phyloP scores from a whole-genome alignment of 148 eudicot species.

The Persicaria maculosa region DNA sequence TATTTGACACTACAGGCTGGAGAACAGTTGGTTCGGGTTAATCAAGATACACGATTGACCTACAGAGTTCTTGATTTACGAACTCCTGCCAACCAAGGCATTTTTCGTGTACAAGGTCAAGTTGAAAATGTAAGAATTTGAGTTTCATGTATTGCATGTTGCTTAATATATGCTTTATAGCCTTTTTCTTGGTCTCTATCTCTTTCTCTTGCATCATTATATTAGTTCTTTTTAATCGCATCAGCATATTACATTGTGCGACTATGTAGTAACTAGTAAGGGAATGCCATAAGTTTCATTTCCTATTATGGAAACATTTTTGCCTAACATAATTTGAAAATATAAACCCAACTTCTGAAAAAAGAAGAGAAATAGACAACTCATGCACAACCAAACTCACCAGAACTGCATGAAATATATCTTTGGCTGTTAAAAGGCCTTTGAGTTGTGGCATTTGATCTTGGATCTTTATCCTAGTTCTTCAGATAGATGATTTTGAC shows the following conservation, averaged over 20 bases:
- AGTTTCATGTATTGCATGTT: not conserved
- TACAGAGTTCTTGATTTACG: conserved; percentile 71
- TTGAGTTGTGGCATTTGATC: too few relatives aligned
- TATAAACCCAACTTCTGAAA: too few relatives aligned
- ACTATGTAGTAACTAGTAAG: not conserved
- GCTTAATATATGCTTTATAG: not conserved
- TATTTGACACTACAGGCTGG: conserved; percentile 49
- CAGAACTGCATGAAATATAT: too few relatives aligned
- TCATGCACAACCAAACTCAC: too few relatives aligned
- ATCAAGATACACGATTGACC: conserved; percentile 85
- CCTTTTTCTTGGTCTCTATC: not conserved
- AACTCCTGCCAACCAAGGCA: conserved; percentile 79
- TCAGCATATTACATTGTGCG: not conserved
- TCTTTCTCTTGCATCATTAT: not conserved
- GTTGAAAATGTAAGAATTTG: conserved; percentile 49
- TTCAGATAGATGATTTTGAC: too few relatives aligned
- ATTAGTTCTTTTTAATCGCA: not conserved
- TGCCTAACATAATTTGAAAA: not conserved
- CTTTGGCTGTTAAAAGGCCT: too few relatives aligned
- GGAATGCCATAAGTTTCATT: not conserved
- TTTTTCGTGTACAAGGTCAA: conserved; percentile 61
- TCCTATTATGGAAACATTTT: not conserved
- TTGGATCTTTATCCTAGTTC: too few relatives aligned
- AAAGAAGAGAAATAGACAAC: too few relatives aligned
- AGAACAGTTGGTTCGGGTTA: conserved; percentile 72